Conservation (phyloP, 345 rosid species). For the Eucalyptus caleyi region DNA sequence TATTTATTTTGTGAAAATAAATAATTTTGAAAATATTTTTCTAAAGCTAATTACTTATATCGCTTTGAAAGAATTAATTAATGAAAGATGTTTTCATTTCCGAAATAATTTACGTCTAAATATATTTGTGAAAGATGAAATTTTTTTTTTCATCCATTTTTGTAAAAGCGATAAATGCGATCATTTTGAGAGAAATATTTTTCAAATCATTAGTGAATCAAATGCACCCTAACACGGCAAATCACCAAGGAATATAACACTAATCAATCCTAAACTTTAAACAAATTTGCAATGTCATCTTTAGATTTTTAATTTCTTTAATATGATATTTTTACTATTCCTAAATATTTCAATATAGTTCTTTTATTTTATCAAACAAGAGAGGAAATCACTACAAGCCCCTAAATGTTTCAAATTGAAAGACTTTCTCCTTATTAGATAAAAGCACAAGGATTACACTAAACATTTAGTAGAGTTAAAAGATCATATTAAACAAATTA, state of each 20-base stretch:
- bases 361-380: not conserved
- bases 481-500: not conserved
- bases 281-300: not conserved
- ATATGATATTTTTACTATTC: not conserved
- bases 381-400: not conserved
- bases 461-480: not conserved
- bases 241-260: not conserved
- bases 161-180: accelerated
- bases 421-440: not conserved
- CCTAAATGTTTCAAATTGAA: not conserved
- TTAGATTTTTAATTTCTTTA: not conserved
- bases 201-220: not conserved
- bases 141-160: not conserved
- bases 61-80: accelerated
- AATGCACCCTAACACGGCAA: not conserved
- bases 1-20: accelerated
- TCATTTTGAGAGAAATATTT: not conserved
- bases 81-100: not conserved
- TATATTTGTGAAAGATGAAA: not conserved
- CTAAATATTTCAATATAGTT: not conserved
- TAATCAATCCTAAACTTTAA: not conserved
- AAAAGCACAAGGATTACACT: not conserved
- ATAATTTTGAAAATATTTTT: not conserved
- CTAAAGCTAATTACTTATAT: not conserved
- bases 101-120: not conserved